Evolutionary conservation across 257 asterid species (phyloP).

Genomic region (Nicotiana tabacum): DNA sequence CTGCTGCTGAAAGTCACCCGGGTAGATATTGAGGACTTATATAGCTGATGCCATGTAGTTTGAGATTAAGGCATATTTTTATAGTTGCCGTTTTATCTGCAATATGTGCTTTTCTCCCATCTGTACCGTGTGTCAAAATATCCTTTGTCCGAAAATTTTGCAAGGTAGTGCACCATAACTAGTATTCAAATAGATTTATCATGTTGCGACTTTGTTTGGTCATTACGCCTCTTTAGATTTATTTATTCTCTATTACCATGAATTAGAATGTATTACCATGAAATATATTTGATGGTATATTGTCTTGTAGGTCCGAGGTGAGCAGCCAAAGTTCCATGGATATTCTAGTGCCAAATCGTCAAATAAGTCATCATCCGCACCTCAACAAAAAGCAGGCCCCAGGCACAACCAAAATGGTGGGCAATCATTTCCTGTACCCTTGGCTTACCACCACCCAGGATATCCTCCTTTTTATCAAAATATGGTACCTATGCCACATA

Average conservation of each 20-base stretch:
- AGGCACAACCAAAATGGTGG: slow-evolving; percentile 52
- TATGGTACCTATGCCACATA: slow-evolving; percentile 50
- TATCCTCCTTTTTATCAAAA: slow-evolving; percentile 44
- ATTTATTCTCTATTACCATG: not conserved
- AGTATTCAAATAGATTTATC: not conserved
- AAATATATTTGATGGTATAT: not conserved
- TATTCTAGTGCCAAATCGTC: slow-evolving; percentile 48
- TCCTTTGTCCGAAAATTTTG: not conserved
- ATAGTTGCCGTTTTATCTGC: not conserved
- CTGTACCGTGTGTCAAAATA: not conserved
- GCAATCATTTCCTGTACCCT: slow-evolving; percentile 50
- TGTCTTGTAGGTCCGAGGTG: slow-evolving; percentile 47
- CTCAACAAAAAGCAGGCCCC: slow-evolving; percentile 55
- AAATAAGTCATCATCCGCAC: slow-evolving; percentile 36
- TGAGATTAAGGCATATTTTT: not conserved
- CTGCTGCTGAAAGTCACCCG: not conserved
- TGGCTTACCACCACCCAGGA: slow-evolving; percentile 44
- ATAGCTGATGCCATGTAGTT: not conserved
- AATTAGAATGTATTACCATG: not conserved
- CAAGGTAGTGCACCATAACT: not conserved
- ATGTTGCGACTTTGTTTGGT: not conserved
- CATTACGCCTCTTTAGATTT: not conserved
- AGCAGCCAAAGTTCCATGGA: slow-evolving; percentile 56
- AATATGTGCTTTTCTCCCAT: not conserved
- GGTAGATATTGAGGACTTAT: not conserved